A percentile compares a stretch with the other conserved stretches of the same genome.
These are phyloP conservation scores for Aotearoamyces nothofagi DNA, from an alignment of 2,329 filamentous ascomycete genomes.

Conservation along the genomic window DNA sequence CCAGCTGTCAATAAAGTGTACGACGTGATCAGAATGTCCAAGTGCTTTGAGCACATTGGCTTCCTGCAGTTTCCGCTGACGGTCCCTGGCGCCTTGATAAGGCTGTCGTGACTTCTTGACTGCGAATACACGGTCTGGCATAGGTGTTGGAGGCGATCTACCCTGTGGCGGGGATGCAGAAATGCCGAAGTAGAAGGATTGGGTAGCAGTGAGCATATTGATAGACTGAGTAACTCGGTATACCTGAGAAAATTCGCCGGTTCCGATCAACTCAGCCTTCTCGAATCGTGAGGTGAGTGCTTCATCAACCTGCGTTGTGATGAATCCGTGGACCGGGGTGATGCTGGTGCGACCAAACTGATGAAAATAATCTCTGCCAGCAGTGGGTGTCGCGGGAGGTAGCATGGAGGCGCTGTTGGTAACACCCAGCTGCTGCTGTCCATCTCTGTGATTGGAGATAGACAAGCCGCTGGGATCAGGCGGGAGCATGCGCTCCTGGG, in stretches of 20 bases:
- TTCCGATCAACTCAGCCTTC: slow-evolving; percentile 65
- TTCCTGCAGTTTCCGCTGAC: slow-evolving; percentile 72
- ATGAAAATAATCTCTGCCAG: slow-evolving; percentile 36
- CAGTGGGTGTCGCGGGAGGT: slow-evolving; percentile 71
- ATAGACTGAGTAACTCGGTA: slow-evolving; percentile 52
- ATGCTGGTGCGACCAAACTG: slow-evolving; percentile 45
- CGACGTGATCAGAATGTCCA: slow-evolving; percentile 66
- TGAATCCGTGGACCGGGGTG: slow-evolving; percentile 53
- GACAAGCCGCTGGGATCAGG: slow-evolving; percentile 73
- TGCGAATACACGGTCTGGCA: slow-evolving; percentile 56
- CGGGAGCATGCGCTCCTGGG: slow-evolving; percentile 57
- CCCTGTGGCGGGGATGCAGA: slow-evolving; percentile 31
- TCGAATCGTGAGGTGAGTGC: slow-evolving; percentile 63
- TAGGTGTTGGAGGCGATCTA: slow-evolving; percentile 34
- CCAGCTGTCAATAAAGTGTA: slow-evolving; percentile 78
- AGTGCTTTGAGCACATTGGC: slow-evolving; percentile 67
- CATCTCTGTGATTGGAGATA: slow-evolving; percentile 48
- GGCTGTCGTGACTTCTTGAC: slow-evolving; percentile 86
- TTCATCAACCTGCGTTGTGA: slow-evolving; percentile 61
- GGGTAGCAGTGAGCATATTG: slow-evolving; percentile 24
- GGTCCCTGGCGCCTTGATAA: slow-evolving; percentile 63
- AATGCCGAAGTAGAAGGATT: slow-evolving; percentile 22
- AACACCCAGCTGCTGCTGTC: slow-evolving; percentile 12
- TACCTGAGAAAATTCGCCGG: slow-evolving; percentile 87
- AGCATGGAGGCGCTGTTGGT: slow-evolving; percentile 28